Base-by-base conservation (phyloP, 345 rosid species). In the Litchi chinensis region DNA sequence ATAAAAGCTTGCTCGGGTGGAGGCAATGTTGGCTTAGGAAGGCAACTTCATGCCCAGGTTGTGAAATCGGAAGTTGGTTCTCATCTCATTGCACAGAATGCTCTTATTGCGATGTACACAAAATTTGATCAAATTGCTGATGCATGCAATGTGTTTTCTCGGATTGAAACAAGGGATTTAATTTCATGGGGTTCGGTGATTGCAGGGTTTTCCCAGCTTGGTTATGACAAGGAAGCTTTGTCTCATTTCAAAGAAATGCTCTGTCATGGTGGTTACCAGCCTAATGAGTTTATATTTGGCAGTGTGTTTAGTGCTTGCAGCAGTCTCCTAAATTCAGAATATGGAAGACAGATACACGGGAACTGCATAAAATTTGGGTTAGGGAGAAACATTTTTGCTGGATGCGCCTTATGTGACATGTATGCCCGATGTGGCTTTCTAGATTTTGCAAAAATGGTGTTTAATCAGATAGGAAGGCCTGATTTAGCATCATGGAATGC, bases 151-250 rank as follows among this genome's bases (percentile, higher is more conserved):
- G 87, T 90, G 70, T 92, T 89, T 78, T 79, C 56, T 26, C 77
- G 26, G 64, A 84, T 87, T 39, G 66, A 79, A 46, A 73, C 40
- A 59, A 90, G 86, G 86, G 96, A 92, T 87, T 65, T 88, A 18
- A 87, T 89, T 79, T 89, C 91, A 5, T 92, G 96, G 92, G 82
- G 89, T n/a, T 86, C 90, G 3, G 82, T 89, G 65, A 86, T 90
- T 26, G 80, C 90, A 0, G 95, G 91, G 32, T 88, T 88, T 83
- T 88, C 86, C 54, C 88, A 90, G 66, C 90, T 85, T 71, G 89
- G 88, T 79, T 81, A 84, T 5, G 92, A 89, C 68, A 63, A 77
- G 48, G 91, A 89, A 73, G 91, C 91, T 73, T 76, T 92, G 75
- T 26, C 75, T 74, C 77, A 73, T 71, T 87, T 92, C 56, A 84